Evolutionary conservation across 1,284 basidiomycete species (phyloP).

Genomic region (Microbotryum silenes-acaulis): DNA sequence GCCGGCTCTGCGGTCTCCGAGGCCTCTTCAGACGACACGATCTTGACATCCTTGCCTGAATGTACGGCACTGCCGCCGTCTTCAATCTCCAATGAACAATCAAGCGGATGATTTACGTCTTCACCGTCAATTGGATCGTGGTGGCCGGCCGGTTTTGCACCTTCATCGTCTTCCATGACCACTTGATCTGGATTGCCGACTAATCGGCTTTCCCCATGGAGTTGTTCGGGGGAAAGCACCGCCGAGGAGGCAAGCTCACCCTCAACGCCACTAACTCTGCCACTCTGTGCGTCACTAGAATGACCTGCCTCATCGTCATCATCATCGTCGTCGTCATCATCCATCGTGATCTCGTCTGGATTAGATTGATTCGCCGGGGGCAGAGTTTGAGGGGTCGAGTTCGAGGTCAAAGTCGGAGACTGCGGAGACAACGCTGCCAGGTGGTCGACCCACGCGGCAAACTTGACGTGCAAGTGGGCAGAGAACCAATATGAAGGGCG

Average conservation of each 20-base stretch:
- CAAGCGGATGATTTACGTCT: constrained; percentile 5
- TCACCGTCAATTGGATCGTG: background rate
- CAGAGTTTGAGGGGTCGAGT: constrained; percentile 53
- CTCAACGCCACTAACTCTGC: background rate
- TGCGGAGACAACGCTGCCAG: constrained; percentile 7
- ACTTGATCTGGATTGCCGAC: too few species aligned
- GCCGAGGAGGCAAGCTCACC: too few species aligned
- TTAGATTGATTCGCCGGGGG: constrained; percentile 43
- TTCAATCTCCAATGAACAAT: too few species aligned
- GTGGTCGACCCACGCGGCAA: constrained; percentile 60
- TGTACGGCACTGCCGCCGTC: too few species aligned
- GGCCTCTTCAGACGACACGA: too few species aligned
- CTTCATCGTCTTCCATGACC: too few species aligned
- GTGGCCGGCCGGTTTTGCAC: too few species aligned
- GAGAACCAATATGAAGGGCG: constrained; percentile 90
- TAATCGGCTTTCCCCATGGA: too few species aligned
- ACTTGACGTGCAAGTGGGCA: constrained; percentile 84
- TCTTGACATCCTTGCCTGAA: too few species aligned
- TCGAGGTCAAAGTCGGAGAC: constrained; percentile 48
- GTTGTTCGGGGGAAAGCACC: too few species aligned
- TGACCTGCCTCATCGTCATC: constrained; percentile 23
- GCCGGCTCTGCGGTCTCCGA: constrained; percentile 1
- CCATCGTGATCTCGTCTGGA: constrained; percentile 62
- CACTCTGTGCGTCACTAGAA: background rate
- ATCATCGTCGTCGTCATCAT: constrained; percentile 50